Conservation (phyloP, 2,329 filamentous ascomycete species). For the Akanthomyces muscarius region DNA sequence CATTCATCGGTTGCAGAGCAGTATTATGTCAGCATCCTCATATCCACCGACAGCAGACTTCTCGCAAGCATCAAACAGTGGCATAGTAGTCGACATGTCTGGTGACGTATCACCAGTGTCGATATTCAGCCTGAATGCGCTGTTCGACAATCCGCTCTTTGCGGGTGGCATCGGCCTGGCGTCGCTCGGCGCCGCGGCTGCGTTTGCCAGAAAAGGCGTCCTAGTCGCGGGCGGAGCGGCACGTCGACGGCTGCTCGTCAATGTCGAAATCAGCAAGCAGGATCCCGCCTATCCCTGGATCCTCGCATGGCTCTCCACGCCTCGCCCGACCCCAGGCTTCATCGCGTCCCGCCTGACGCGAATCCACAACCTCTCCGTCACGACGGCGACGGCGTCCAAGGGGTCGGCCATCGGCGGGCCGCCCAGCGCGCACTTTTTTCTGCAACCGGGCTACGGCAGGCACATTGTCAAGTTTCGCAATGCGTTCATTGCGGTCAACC, state of each 20-base stretch:
- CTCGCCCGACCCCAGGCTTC: conserved; percentile 62
- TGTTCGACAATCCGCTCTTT: conserved; percentile 61
- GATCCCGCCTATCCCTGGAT: conserved; percentile 95
- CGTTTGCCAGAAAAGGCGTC: conserved; percentile 74
- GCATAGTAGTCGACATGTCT: conserved; percentile 27
- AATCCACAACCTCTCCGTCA: conserved; percentile 57
- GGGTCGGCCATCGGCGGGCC: conserved; percentile 59
- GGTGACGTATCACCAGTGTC: conserved; percentile 29
- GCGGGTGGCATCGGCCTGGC: conserved; percentile 84
- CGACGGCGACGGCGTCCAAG: conserved; percentile 56
- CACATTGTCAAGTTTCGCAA: conserved; percentile 84
- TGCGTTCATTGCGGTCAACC: conserved; percentile 81
- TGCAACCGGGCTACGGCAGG: conserved; percentile 86
- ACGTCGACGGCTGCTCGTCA: conserved; percentile 82
- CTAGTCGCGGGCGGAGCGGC: conserved; percentile 69
- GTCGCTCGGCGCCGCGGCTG: conserved; percentile 75
- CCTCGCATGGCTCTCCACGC: conserved; percentile 86
- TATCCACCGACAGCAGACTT: not conserved
- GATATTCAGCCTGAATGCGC: conserved; percentile 49
- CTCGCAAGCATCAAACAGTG: not conserved
- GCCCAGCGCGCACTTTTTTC: conserved; percentile 73
- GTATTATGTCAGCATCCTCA: conserved; percentile 6
- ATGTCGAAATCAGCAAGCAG: conserved; percentile 91
- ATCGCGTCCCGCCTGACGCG: conserved; percentile 55
- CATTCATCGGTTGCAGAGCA: not conserved